Conservation (phyloP, 441 rosid genomes). For the Jatropha multifida region DNA sequence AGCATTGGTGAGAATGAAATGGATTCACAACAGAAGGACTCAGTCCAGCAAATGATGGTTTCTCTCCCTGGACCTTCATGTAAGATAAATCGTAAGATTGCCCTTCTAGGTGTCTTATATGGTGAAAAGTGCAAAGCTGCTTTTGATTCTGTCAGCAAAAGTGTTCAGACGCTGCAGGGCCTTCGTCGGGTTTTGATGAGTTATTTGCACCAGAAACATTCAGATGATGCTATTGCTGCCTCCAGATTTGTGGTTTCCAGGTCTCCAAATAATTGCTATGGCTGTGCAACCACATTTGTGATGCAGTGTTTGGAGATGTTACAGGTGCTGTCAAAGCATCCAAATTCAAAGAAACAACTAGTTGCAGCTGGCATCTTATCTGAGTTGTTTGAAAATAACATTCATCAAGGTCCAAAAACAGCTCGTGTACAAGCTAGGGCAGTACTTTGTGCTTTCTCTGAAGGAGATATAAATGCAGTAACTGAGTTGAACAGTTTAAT, state of each 20-base stretch:
- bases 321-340: constrained; percentile 85
- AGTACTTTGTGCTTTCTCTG: constrained; percentile 95
- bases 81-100: constrained; percentile 98
- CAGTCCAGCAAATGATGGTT: constrained; percentile 99
- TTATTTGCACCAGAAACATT: constrained; percentile 96
- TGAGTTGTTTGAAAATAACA: constrained; percentile 97
- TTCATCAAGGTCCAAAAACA: constrained; percentile 98
- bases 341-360: constrained; percentile 86
- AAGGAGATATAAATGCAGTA: constrained; percentile 90
- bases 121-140: constrained; percentile 99
- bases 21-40: constrained; percentile 99
- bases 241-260: constrained; percentile 94
- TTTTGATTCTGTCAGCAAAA: constrained; percentile 99
- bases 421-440: constrained; percentile 97
- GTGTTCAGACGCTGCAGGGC: constrained; percentile 99
- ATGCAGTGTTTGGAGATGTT: constrained; percentile 98
- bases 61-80: constrained; percentile 99
- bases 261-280: constrained; percentile 97
- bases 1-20: constrained; percentile 99
- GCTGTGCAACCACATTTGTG: constrained; percentile 97
- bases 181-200: constrained; percentile 97
- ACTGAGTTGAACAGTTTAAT: constrained; percentile 90
- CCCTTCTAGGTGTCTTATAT: constrained; percentile 98
- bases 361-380: constrained; percentile 91
- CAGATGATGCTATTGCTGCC: constrained; percentile 59